These are phyloP conservation scores for Hyaloscypha hepaticicola DNA, from an alignment of 495 filamentous ascomycete genomes.

Conservation along the genomic window DNA sequence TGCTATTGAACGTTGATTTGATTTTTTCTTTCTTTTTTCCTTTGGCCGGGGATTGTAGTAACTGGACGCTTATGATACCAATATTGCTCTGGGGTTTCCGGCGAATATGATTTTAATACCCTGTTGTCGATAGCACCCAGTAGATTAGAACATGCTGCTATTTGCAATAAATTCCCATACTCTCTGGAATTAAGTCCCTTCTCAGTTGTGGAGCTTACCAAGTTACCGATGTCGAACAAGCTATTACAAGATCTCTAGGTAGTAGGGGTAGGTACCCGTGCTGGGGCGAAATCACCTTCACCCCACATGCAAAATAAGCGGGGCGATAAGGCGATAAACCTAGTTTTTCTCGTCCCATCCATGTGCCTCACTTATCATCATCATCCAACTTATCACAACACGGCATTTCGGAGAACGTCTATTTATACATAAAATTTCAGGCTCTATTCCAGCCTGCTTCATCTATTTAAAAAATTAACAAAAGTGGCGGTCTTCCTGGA, in stretches of 20 bases:
- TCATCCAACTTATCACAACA: no score
- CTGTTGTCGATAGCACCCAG: neutral
- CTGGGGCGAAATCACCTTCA: no score
- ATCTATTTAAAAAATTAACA: neutral
- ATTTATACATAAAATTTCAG: neutral
- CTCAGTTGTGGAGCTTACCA: neutral
- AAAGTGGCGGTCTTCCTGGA: slow-evolving; percentile 25
- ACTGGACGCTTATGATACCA: neutral
- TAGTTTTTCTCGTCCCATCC: no score
- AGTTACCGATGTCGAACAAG: neutral
- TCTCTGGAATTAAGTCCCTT: neutral
- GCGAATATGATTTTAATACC: neutral
- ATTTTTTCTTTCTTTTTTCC: neutral
- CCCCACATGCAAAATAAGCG: no score
- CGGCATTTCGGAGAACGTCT: neutral
- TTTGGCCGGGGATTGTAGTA: neutral
- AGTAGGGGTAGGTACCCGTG: no score
- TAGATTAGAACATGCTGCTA: neutral
- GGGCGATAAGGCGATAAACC: no score
- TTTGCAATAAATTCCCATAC: neutral
- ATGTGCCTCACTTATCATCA: no score
- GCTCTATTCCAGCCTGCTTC: neutral
- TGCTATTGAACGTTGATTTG: no score
- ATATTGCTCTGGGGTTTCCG: neutral
- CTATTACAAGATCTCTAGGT: no score